These are phyloP conservation scores for Populus davidiana DNA, from an alignment of 345 rosid species.

Conservation along the genomic window DNA sequence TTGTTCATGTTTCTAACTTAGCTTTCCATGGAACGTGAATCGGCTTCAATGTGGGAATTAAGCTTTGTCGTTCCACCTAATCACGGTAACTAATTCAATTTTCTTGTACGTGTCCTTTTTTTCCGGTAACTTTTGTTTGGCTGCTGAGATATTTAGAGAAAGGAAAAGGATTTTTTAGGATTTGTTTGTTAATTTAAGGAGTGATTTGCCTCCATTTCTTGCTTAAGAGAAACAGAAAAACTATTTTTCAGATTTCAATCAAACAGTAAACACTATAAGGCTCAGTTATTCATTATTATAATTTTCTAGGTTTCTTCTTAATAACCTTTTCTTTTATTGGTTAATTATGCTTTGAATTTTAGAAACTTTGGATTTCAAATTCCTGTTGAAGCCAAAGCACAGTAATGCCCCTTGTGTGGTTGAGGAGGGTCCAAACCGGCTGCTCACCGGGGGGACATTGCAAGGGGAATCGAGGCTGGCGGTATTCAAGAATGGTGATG, in stretches of 20 bases:
- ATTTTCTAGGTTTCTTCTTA: not conserved
- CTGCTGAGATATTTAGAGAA: not conserved
- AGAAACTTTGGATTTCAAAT: conserved; percentile 98
- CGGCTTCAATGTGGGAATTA: conserved; percentile 81
- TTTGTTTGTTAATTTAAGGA: not conserved
- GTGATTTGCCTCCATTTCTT: not conserved
- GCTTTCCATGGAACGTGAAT: conserved; percentile 91
- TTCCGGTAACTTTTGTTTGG: conserved; percentile 8
- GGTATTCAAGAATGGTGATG: conserved; percentile 65
- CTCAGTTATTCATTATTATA: not conserved
- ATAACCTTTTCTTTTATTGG: not conserved
- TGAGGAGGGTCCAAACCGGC: conserved; percentile 84
- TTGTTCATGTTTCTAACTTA: conserved; percentile 11
- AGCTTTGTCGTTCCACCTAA: conserved; percentile 97
- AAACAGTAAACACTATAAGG: not conserved
- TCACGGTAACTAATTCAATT: conserved; percentile 50
- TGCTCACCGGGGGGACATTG: conserved; percentile 68
- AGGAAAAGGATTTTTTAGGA: conserved; percentile 1
- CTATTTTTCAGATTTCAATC: not conserved
- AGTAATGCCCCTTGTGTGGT: conserved; percentile 58
- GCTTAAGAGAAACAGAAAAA: not conserved
- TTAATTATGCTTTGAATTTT: conserved; percentile 8
- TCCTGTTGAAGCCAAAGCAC: conserved; percentile 86
- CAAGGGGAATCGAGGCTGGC: conserved; percentile 80
- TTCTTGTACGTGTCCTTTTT: not conserved